Conservation (phyloP, 2,329 filamentous ascomycete genomes). For the Fusarium musae region DNA sequence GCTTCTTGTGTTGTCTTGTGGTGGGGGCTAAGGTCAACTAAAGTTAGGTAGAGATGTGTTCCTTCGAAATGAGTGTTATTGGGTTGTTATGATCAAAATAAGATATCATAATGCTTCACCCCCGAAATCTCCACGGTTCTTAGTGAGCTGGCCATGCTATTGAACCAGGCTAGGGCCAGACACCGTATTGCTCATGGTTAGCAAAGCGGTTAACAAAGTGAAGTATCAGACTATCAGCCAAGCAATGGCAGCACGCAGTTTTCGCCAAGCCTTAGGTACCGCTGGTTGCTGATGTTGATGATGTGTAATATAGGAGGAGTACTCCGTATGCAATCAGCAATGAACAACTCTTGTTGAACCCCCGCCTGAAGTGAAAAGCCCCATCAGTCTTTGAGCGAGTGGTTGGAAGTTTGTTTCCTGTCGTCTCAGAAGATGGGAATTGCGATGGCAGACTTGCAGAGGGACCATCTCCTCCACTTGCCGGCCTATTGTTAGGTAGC, state of each 20-base stretch:
- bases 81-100: background rate
- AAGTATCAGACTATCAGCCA: background rate
- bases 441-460: conserved; percentile 7
- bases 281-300: conserved; percentile 2
- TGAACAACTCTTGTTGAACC: conserved; percentile 26
- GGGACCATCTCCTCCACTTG: conserved; percentile 16
- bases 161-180: background rate
- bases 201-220: background rate
- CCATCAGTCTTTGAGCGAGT: background rate
- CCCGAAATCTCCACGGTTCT: background rate
- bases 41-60: background rate
- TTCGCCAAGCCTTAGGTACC: conserved; percentile 20
- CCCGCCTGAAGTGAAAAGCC: conserved; percentile 1
- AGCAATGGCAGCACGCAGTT: background rate
- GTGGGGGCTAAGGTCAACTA: background rate
- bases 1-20: background rate
- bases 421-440: conserved; percentile 17
- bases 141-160: background rate
- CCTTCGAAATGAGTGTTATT: background rate
- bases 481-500: background rate
- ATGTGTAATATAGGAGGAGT: conserved; percentile 11
- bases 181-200: background rate
- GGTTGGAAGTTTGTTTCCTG: conserved; percentile 14
- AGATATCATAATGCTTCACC: background rate
- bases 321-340: conserved; percentile 21